Evolutionary conservation across 805 yeast species (phyloP), one percentile per base, ranked within the genome.

Genomic region (Danielia reshetovae): DNA sequence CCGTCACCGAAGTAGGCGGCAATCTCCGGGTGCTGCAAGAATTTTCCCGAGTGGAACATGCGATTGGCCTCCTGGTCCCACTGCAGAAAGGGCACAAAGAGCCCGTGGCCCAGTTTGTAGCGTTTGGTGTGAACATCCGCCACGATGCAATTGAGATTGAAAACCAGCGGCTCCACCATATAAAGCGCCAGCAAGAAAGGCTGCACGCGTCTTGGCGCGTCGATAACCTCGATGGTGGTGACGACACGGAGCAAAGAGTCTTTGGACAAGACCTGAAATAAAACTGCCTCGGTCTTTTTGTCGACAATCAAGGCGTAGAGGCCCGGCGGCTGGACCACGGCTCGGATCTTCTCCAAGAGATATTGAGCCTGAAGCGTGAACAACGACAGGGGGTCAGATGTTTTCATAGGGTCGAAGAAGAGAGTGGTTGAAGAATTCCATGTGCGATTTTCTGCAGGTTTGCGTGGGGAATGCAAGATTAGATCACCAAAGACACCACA

Each of bases 141-240:
- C 30, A 77, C 59, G 14, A 93, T 69, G 59, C 97, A 89, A 38
- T 80, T 81, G 38, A 87, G 61, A 24, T 81, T 75, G 60, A 75
- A 86, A 23, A 63, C 59, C 4, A 78, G 60, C 1, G 95, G 88
- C 32, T 83, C 85, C 12, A 87, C 59, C 18, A 93, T 62, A 58
- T 93, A 93, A 7, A 93, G 65, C 5, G 88, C 97, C 45, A 83
- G 90, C 29, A 85, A 69, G 13, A 79, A 77, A 2, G 74, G 59
- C 55, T 79, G 81, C 12, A 78, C 71, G 27, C 74, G 73, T 43
- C 95, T 70, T 27, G 62, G 65, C 17, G 73, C 66, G 45, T 83
- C 90, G 13, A 86, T 65, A 41, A 65, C 59, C 49, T 81, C 88
- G 12, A 85, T 68, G 10, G 85, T 79, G 3, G 82, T 73, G 6